A percentile compares a stretch with the other conserved stretches of the same genome.
phyloP scores from a whole-genome alignment of 2,329 filamentous ascomycete genomes.

The Xylaria sp. region DNA sequence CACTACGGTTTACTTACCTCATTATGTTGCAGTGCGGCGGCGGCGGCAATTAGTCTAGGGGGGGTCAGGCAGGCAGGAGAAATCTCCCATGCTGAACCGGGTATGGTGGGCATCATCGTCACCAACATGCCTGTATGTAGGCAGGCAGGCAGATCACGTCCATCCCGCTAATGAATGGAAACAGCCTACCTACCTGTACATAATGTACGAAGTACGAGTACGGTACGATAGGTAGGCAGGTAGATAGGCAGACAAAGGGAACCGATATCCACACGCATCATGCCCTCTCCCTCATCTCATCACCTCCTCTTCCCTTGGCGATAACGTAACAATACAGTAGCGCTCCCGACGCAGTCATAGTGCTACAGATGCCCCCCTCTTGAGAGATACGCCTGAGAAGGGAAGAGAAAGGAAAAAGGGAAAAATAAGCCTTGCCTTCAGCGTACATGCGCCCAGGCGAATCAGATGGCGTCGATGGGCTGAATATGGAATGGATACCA shows the following conservation, averaged over 20 bases:
- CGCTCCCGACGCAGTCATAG: constrained; percentile 22
- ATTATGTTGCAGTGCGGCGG: constrained; percentile 17
- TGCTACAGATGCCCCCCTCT: too few relatives aligned
- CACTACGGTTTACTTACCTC: constrained; percentile 1
- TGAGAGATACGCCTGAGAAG: constrained; percentile 5
- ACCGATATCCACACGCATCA: neutral
- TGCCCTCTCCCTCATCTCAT: neutral
- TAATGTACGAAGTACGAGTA: too few relatives aligned
- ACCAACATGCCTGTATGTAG: neutral
- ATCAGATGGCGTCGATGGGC: constrained; percentile 22
- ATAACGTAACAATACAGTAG: constrained; percentile 20
- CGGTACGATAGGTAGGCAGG: neutral
- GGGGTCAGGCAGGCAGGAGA: neutral
- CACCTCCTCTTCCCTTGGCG: constrained; percentile 9
- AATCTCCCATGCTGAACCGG: neutral
- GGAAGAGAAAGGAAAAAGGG: neutral
- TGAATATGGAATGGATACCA: constrained; percentile 10
- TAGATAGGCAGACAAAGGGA: neutral
- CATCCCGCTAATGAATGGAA: too few relatives aligned
- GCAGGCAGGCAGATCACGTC: neutral
- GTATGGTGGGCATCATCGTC: neutral
- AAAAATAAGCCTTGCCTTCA: constrained; percentile 11
- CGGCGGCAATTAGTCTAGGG: neutral
- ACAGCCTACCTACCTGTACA: too few relatives aligned
- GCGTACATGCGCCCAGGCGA: constrained; percentile 15